phyloP scores from a whole-genome alignment of 441 rosid species.

The Arabidopsis lyrata region DNA sequence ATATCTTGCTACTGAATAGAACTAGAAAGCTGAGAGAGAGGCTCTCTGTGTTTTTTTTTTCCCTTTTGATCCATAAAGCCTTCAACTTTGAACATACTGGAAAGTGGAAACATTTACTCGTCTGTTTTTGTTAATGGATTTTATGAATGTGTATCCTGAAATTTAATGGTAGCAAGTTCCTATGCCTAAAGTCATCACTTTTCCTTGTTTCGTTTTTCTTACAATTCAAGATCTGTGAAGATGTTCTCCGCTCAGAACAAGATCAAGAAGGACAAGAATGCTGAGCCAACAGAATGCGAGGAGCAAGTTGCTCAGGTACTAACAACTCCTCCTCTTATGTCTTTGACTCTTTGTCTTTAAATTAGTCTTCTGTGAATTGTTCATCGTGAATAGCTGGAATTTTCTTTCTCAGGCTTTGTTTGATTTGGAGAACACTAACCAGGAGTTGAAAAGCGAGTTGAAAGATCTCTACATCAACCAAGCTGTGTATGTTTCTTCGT shows the following conservation, averaged over 20 bases:
- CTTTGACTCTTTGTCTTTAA: background rate
- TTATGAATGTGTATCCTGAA: background rate
- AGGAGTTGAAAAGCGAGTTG: constrained; percentile 80
- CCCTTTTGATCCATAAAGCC: background rate
- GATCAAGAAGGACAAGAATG: constrained; percentile 84
- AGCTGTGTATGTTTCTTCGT: constrained; percentile 58
- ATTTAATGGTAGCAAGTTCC: background rate
- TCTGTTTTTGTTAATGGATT: background rate
- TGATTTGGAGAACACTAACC: constrained; percentile 84
- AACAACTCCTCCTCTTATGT: background rate
- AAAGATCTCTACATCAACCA: constrained; percentile 86
- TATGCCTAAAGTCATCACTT: background rate
- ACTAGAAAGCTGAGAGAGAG: background rate
- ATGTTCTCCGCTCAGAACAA: constrained; percentile 80
- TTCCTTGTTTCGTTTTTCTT: background rate
- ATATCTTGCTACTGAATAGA: background rate
- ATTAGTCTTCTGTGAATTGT: background rate
- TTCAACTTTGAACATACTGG: background rate
- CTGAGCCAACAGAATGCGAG: constrained; percentile 74
- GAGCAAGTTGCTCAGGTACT: constrained; percentile 80
- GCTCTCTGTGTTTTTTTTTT: no score
- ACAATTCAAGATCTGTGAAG: constrained; percentile 48
- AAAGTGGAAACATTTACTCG: background rate
- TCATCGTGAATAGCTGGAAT: background rate
- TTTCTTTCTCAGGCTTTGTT: constrained; percentile 65